These are phyloP conservation scores for Paxillus ammoniavirescens DNA, from an alignment of 768 basidiomycete genomes.

Conservation along the genomic window DNA sequence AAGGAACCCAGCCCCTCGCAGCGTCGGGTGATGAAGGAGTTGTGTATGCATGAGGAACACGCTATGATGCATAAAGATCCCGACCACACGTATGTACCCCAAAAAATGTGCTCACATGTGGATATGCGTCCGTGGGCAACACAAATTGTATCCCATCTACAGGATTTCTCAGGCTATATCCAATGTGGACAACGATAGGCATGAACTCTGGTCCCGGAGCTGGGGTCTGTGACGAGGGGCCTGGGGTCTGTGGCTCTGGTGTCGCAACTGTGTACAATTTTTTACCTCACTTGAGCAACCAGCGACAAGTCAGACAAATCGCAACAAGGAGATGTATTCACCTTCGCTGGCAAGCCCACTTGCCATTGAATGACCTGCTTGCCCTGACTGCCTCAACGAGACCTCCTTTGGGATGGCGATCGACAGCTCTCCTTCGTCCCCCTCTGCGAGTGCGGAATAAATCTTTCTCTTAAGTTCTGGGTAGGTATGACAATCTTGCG, in stretches of 20 bases:
- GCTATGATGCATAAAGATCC: conserved; percentile 44
- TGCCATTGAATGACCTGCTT: conserved; percentile 33
- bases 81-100: not conserved
- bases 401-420: conserved; percentile 82
- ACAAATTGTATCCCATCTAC: conserved; percentile 86
- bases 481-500: conserved; percentile 81
- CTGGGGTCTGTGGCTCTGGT: conserved; percentile 79
- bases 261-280: conserved; percentile 52
- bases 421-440: conserved; percentile 92
- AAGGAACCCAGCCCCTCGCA: conserved; percentile 99
- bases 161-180: conserved; percentile 80
- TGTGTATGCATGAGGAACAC: conserved; percentile 91
- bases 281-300: conserved; percentile 7
- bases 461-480: conserved; percentile 91
- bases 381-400: conserved; percentile 58
- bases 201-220: conserved; percentile 60
- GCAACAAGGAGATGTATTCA: conserved; percentile 28
- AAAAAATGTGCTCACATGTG: conserved; percentile 60
- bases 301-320: not conserved
- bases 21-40: conserved; percentile 84
- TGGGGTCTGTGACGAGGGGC: conserved; percentile 33
- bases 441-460: conserved; percentile 87
- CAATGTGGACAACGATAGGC: conserved; percentile 72
- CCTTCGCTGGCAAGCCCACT: conserved; percentile 57
- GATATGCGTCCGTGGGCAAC: conserved; percentile 75